Evolutionary conservation across 306 rosid genomes (phyloP), one percentile per base, ranked within the genome.

Genomic region (Sphenostylis stenocarpa): DNA sequence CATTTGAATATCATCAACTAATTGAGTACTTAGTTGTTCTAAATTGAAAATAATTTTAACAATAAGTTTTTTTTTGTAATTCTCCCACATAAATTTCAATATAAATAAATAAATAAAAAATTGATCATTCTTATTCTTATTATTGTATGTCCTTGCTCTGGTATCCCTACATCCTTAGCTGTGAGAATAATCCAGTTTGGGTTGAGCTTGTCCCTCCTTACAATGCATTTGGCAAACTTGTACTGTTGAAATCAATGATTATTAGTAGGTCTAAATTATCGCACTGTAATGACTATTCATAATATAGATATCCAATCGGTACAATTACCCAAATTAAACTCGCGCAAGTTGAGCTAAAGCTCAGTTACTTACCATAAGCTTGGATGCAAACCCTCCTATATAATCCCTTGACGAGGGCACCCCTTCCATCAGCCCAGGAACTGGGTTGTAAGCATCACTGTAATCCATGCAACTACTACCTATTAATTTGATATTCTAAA

Each of bases 401-500:
- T 94, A 94, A 84, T 92, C 86, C 71, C 88, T 89, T 4, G 98
- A 88, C 33, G 98, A 92, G 68, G 98, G 98, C 74, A 91, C 95
- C 33, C 88, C 96, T 72, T 90, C 90, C 97, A 89, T 94, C 84
- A 94, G 77, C 29, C 98, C 96, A 67, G 97, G 98, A 80, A 92
- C 98, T 5, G 98, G 98, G 87, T 94, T 94, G 80, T 94, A 94
- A 79, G 89, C 78, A 75, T 92, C 97, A 81, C 98, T 94, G 89
- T 66, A 79, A 86, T 75, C 58, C 73, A 64, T 44, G 26, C 58
- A 84, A 77, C 48, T 38, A 15, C 56, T 47, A 36, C 52, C 15
- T 43, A 53, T 61, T 73, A 73, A 43, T 67, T 66, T 77, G 29
- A 80, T 74, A 3, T 0, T 65, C 57, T 1, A 23, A 72, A 64